Base-by-base conservation (phyloP, 2,329 filamentous ascomycete species). In the Aspergillus luchuensis region DNA sequence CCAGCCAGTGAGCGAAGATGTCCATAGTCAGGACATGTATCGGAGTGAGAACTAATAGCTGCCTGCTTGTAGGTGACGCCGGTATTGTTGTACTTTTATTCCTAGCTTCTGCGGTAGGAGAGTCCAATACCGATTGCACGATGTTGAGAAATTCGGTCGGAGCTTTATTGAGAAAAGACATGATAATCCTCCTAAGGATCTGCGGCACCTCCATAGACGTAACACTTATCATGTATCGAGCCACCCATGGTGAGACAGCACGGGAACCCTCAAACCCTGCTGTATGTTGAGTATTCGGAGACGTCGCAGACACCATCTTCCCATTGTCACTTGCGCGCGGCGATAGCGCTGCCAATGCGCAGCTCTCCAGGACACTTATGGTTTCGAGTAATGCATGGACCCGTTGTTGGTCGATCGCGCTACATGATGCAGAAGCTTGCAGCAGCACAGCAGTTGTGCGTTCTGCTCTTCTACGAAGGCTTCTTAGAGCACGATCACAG, bases 161-260 rank as follows among this genome's bases (percentile, higher is more conserved):
- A 0, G 72, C 74, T 21, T 74, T 73, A 63, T 80, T 79, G 3
- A 81, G 39, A n/a, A 79, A 80, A 2, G 77, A 72, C 66, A 76
- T 78, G 45, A 80, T 72, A 0, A 68, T 74, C 2, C 79, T 67
- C 6, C 78, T 70, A 1, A 76, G 68, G 0, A 76, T 68, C 3
- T 66, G 71, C 0, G 74, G 74, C 5, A 71, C 66, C 10, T 65
- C 59, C 58, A 71, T 72, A 39, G 70, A 74, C 6, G 79, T 72
- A 2, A 76, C 67, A 2, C 72, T 75, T 57, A 73, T 72, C 30
- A 74, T 68, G 63, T 78, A 79, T 4, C 55, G 62, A 17, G 70
- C 67, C 11, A 79, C 66, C 77, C 77, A 79, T 4, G 71, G 68
- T 1, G 74, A 72, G 28, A 78, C 69, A 8, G 23, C 23, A 49